These are phyloP conservation scores for Pugionium dolabratum DNA, from an alignment of 345 rosid genomes.

Conservation along the genomic window DNA sequence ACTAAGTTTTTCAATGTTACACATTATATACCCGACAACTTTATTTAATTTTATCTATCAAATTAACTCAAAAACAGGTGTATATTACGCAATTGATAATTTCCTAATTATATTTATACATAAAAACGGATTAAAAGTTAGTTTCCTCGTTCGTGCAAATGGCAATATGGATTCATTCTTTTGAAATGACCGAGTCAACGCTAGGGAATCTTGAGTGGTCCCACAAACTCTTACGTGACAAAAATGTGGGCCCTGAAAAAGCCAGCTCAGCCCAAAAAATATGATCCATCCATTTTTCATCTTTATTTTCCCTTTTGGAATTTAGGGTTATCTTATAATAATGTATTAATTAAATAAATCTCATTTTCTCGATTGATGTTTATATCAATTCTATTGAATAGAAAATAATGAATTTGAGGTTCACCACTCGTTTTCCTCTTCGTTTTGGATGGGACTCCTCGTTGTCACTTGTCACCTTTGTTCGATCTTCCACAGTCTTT, in stretches of 20 bases:
- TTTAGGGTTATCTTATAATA: not conserved
- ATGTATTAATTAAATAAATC: not conserved
- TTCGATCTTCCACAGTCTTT: conserved; percentile 30
- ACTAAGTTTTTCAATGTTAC: conserved; percentile 23
- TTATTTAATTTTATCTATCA: not conserved
- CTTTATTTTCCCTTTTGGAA: conserved; percentile 9
- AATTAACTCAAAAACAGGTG: not conserved
- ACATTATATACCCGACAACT: conserved; percentile 21
- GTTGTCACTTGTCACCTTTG: conserved; percentile 20
- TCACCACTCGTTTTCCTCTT: conserved; percentile 34
- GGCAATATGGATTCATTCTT: conserved; percentile 17
- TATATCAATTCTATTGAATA: not conserved
- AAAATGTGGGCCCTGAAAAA: conserved; percentile 34
- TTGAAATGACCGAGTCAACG: conserved; percentile 38
- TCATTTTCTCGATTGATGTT: too few relatives aligned
- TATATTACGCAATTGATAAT: too few relatives aligned
- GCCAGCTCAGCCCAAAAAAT: conserved; percentile 38
- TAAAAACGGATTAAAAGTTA: too few relatives aligned
- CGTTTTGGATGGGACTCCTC: conserved; percentile 33
- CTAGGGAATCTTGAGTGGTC: conserved; percentile 23
- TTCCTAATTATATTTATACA: too few relatives aligned
- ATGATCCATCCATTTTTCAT: conserved; percentile 34
- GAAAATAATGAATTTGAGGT: conserved; percentile 16
- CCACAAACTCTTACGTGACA: conserved; percentile 33
- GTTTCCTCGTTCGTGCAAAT: not conserved